phyloP scores from a whole-genome alignment of 2,329 filamentous ascomycete genomes.

The Penicillium capsulatum region DNA sequence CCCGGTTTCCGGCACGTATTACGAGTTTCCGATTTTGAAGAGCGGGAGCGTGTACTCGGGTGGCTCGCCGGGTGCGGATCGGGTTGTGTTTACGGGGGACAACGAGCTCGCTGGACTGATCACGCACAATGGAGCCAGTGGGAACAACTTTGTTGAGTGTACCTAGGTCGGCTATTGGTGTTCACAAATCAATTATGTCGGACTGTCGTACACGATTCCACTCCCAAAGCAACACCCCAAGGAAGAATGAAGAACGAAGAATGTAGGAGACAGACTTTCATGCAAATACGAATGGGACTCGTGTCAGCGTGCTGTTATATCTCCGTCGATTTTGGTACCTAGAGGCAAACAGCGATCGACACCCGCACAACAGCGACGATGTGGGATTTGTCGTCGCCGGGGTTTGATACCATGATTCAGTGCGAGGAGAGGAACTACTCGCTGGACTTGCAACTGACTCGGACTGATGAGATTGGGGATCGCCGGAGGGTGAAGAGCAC shows the following conservation, averaged over 20 bases:
- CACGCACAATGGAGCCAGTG: slow-evolving; percentile 66
- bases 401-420: slow-evolving; percentile 18
- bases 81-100: slow-evolving; percentile 58
- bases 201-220: too few species aligned
- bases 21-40: slow-evolving; percentile 59
- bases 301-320: slow-evolving; percentile 17
- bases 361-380: slow-evolving; percentile 17
- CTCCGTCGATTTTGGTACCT: slow-evolving; percentile 16
- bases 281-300: slow-evolving; percentile 15
- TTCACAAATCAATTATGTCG: too few species aligned
- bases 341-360: slow-evolving; percentile 23
- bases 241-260: too few species aligned
- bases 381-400: slow-evolving; percentile 22
- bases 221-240: too few species aligned
- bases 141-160: slow-evolving; percentile 66
- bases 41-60: slow-evolving; percentile 52
- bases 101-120: slow-evolving; percentile 60
- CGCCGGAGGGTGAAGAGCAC: too few species aligned
- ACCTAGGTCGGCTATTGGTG: slow-evolving; percentile 5
- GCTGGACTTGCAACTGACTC: too few species aligned
- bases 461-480: too few species aligned
- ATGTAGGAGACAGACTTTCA: slow-evolving; percentile 20
- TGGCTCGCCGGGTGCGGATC: slow-evolving; percentile 62
- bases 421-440: too few species aligned
- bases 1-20: slow-evolving; percentile 54